Percentiles rank a stretch among this genome's conserved stretches.
Conservation (phyloP, 371 early-diverging fungal species). For the Dinochytrium kinnereticum region DNA sequence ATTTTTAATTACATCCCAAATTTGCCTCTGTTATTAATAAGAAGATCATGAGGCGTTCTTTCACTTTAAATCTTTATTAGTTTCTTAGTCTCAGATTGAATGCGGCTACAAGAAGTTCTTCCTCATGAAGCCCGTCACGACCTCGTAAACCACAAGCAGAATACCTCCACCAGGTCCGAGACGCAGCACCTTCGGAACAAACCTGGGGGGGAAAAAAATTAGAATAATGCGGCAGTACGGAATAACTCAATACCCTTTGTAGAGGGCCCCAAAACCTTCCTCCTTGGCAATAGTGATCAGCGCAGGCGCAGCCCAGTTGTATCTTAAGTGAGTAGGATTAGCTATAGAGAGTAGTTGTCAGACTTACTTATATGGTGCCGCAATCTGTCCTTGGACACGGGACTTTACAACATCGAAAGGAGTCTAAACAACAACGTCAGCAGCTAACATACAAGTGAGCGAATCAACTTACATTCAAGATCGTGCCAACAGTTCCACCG, state of each 20-base stretch:
- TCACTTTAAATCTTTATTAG: too few species aligned
- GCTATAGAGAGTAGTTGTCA: neutral
- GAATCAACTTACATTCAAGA: conserved; percentile 67
- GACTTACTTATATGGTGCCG: conserved; percentile 44
- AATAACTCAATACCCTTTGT: conserved; percentile 69
- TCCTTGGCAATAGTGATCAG: conserved; percentile 85
- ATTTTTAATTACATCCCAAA: too few species aligned
- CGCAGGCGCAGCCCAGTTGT: conserved; percentile 89
- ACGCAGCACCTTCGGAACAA: conserved; percentile 95
- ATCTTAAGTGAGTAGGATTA: conserved; percentile 49
- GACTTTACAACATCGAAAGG: conserved; percentile 98
- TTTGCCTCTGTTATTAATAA: too few species aligned
- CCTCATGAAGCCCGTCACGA: conserved; percentile 85
- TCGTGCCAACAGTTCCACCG: conserved; percentile 95
- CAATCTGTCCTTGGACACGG: conserved; percentile 84
- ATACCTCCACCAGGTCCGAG: conserved; percentile 91
- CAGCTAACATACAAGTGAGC: neutral
- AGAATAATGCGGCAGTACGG: neutral
- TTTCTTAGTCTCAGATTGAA: too few species aligned
- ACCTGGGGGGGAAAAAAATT: conserved; percentile 42
- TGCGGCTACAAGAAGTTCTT: conserved; percentile 55
- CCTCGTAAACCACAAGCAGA: conserved; percentile 92
- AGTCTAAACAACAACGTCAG: conserved; percentile 54
- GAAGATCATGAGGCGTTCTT: too few species aligned
- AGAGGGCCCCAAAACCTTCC: conserved; percentile 90